Conservation (phyloP, 1,139 yeast species). For the Magnusiomyces sp. region DNA sequence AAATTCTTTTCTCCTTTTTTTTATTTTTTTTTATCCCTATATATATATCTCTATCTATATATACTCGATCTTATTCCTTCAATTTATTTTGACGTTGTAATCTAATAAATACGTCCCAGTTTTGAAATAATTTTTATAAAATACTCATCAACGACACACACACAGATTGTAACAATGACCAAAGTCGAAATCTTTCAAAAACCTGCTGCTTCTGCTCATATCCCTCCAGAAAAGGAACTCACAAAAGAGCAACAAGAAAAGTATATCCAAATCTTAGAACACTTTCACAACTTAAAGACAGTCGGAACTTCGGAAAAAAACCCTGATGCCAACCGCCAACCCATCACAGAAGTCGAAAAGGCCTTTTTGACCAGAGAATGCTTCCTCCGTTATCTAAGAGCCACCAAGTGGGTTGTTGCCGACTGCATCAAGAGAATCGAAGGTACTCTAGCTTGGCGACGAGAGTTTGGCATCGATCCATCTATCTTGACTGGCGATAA, state of each 20-base stretch:
- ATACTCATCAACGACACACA: not conserved
- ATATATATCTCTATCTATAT: not conserved
- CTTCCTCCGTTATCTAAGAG: slow-evolving; percentile 74
- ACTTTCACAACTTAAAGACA: slow-evolving; percentile 44
- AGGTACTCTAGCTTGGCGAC: slow-evolving; percentile 79
- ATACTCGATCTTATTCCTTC: not conserved
- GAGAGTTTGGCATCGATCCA: slow-evolving; percentile 78
- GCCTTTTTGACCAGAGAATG: slow-evolving; percentile 93
- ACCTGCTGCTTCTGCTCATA: slow-evolving; percentile 33
- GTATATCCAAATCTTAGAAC: slow-evolving; percentile 49
- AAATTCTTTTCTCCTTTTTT: not conserved
- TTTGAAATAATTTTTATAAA: not conserved
- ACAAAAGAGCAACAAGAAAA: slow-evolving; percentile 47
- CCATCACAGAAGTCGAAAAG: slow-evolving; percentile 53
- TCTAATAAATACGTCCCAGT: not conserved
- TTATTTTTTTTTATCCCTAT: not conserved
- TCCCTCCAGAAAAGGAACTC: slow-evolving; percentile 46
- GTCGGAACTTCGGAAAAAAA: slow-evolving; percentile 36
- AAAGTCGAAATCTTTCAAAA: slow-evolving; percentile 23
- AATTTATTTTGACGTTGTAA: not conserved
- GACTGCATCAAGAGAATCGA: slow-evolving; percentile 68
- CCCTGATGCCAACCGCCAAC: slow-evolving; percentile 23
- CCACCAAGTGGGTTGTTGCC: slow-evolving; percentile 76
- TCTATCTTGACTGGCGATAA: slow-evolving; percentile 49
- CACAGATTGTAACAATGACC: slow-evolving; percentile 11